Conservation (phyloP, 116 monocot genomes). For the Papilionanthe hybrid region DNA sequence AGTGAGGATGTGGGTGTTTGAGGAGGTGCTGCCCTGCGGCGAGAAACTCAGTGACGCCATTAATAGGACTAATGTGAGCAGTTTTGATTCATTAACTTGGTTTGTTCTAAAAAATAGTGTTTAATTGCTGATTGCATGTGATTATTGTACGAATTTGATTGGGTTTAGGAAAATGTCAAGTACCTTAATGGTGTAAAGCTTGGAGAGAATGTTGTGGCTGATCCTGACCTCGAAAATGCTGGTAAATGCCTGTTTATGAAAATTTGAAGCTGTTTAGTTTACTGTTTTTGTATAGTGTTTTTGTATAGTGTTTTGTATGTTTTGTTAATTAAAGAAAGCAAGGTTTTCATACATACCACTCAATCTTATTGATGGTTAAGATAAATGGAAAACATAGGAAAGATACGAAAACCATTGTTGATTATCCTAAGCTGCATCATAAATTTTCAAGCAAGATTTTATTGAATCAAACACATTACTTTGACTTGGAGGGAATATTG, state of each 20-base stretch:
- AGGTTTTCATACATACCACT: background rate
- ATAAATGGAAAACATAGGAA: background rate
- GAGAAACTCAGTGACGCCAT: slow-evolving; percentile 63
- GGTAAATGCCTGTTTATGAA: slow-evolving; percentile 26
- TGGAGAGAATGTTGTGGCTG: slow-evolving; percentile 52
- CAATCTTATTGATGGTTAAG: background rate
- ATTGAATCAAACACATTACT: background rate
- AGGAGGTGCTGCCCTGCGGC: slow-evolving; percentile 61
- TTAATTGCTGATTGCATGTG: background rate
- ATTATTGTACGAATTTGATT: background rate
- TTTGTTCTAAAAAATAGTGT: background rate
- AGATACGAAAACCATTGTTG: background rate
- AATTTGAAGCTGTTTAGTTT: background rate
- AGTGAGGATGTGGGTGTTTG: slow-evolving; percentile 92
- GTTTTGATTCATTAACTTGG: background rate
- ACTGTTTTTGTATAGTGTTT: background rate
- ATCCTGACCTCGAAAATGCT: slow-evolving; percentile 73
- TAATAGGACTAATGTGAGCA: slow-evolving; percentile 55
- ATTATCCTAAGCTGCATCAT: background rate
- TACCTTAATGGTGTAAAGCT: slow-evolving; percentile 86
- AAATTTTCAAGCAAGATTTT: background rate
- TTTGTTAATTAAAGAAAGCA: background rate
- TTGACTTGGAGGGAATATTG: background rate
- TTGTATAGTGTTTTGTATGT: background rate
- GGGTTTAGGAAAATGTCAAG: slow-evolving; percentile 79